phyloP scores from a whole-genome alignment of 371 early-diverging fungal species.

The Coemansia sp. region DNA sequence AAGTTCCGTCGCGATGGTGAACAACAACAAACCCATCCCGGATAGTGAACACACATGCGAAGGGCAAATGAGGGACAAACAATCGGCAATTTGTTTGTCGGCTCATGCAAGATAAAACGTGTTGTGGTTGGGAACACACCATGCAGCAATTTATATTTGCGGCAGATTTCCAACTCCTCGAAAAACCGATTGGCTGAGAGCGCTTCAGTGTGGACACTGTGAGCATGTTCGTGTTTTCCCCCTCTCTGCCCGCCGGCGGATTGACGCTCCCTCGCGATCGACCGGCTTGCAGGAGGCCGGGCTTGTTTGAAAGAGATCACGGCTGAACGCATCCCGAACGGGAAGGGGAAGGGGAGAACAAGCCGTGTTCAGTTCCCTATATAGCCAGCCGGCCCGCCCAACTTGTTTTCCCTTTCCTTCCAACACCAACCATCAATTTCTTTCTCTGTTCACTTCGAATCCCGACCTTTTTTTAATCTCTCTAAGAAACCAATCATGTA shows the following conservation, averaged over 20 bases:
- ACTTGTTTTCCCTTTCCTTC: too few relatives aligned
- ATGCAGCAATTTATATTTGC: not conserved
- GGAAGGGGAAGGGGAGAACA: too few relatives aligned
- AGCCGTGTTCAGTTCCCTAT: too few relatives aligned
- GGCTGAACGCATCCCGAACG: not conserved
- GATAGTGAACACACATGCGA: too few relatives aligned
- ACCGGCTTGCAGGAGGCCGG: not conserved
- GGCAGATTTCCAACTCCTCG: not conserved
- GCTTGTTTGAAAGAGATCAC: not conserved
- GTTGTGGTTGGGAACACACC: not conserved
- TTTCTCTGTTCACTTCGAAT: too few relatives aligned
- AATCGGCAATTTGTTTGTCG: constrained; percentile 1
- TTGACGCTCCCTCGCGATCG: not conserved
- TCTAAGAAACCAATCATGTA: constrained; percentile 5
- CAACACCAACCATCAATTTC: too few relatives aligned
- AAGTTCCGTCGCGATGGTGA: not conserved
- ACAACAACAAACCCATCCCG: not conserved
- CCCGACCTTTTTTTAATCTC: too few relatives aligned
- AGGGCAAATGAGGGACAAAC: not conserved
- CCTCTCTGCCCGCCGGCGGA: not conserved
- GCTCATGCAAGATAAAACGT: not conserved
- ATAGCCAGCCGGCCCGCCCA: too few relatives aligned
- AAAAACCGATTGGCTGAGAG: too few relatives aligned
- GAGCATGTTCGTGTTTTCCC: too few relatives aligned
- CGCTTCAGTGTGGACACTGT: too few relatives aligned